A percentile compares a stretch with the other conserved stretches of the same genome.
Conservation (phyloP, 345 rosid genomes). For the Anastatica hierochuntica region DNA sequence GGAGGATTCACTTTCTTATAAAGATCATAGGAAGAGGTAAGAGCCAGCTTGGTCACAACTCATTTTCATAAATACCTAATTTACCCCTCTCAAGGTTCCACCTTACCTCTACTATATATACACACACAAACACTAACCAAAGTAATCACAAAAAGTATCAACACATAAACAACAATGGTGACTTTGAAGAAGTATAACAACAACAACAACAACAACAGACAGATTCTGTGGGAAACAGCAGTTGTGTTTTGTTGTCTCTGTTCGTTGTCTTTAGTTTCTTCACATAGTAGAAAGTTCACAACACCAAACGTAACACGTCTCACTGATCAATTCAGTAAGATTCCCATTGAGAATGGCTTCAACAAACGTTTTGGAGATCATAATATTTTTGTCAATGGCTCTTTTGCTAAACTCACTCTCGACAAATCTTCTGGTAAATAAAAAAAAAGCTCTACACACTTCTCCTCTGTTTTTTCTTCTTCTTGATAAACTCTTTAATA, state of each 20-base stretch:
- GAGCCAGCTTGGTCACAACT: slow-evolving; percentile 27
- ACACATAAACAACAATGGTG: no score
- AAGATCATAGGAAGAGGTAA: background rate
- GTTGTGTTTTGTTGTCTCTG: slow-evolving; percentile 31
- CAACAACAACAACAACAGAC: slow-evolving; percentile 3
- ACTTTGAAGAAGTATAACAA: background rate
- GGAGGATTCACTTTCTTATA: background rate
- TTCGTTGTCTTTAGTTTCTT: slow-evolving; percentile 34
- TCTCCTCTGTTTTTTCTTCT: background rate
- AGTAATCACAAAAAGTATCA: background rate
- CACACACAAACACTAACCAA: background rate
- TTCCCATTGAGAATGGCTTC: slow-evolving; percentile 41
- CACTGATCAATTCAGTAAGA: slow-evolving; percentile 49
- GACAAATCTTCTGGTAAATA: slow-evolving; percentile 55
- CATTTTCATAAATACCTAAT: background rate
- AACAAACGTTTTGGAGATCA: slow-evolving; percentile 40
- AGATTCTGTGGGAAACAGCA: slow-evolving; percentile 11
- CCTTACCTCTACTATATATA: background rate
- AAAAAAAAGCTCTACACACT: background rate
- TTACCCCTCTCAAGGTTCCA: slow-evolving; percentile 3
- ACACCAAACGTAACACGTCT: slow-evolving; percentile 50
- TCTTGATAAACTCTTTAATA: background rate
- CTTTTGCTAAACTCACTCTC: slow-evolving; percentile 54
- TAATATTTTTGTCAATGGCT: slow-evolving; percentile 52
- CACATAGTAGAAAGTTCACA: slow-evolving; percentile 43